These are phyloP conservation scores for Angomonas deanei DNA, from an alignment of 208 protist genomes.

Conservation along the genomic window DNA sequence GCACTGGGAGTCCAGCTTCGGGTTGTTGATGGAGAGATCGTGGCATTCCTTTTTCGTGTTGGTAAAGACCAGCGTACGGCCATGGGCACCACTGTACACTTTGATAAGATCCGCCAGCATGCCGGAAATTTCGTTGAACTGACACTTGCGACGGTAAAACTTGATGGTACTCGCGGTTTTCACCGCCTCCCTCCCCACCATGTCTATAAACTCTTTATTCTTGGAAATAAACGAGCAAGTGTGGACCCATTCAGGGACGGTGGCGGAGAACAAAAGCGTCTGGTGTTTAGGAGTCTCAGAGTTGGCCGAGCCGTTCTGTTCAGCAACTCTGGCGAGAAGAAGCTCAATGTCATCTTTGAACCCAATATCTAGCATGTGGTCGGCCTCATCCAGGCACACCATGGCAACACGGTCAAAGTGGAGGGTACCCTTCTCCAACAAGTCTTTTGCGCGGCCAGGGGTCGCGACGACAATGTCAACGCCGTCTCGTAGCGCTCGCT, in stretches of 20 bases:
- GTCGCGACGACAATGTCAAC: conserved; percentile 98
- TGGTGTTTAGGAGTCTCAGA: conserved; percentile 63
- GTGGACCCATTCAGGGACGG: conserved; percentile 90
- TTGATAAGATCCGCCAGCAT: conserved; percentile 90
- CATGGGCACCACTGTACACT: conserved; percentile 82
- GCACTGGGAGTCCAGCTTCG: conserved; percentile 89
- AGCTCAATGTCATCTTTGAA: conserved; percentile 95
- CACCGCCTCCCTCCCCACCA: conserved; percentile 92
- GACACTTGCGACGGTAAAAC: conserved; percentile 88
- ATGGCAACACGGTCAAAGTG: conserved; percentile 90
- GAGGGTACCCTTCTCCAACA: conserved; percentile 95
- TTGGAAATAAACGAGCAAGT: conserved; percentile 69
- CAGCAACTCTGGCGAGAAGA: conserved; percentile 91
- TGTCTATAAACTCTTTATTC: conserved; percentile 92
- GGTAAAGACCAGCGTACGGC: conserved; percentile 90
- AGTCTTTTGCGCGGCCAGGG: conserved; percentile 97
- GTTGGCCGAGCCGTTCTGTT: conserved; percentile 89
- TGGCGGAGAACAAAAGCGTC: conserved; percentile 93
- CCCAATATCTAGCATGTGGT: conserved; percentile 98
- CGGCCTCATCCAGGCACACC: conserved; percentile 98
- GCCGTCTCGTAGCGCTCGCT: conserved; percentile 89
- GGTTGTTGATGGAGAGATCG: conserved; percentile 86
- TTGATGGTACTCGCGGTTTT: conserved; percentile 90
- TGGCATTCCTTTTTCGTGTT: conserved; percentile 92
- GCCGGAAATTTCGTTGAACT: conserved; percentile 83